Percentiles rank a stretch among this genome's conserved stretches.
Conservation (phyloP, 2,329 filamentous ascomycete species). For the Aureobasidium sp. region DNA sequence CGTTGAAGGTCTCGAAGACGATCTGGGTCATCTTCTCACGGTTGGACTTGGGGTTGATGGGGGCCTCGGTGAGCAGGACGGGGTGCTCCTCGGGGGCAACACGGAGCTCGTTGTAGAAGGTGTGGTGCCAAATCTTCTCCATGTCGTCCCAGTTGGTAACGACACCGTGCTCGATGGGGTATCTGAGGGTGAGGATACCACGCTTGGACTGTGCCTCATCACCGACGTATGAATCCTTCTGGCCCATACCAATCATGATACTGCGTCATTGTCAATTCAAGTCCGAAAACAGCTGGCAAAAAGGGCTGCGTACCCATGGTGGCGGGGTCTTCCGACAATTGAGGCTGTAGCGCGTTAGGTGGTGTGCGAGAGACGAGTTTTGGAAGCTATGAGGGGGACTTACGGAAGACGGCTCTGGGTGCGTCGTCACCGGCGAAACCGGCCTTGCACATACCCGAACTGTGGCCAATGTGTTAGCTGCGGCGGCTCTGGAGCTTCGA, state of each 20-base stretch:
- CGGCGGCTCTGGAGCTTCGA: neutral
- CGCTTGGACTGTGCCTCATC: slow-evolving; percentile 99
- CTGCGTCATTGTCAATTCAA: slow-evolving; percentile 42
- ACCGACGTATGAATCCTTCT: slow-evolving; percentile 99
- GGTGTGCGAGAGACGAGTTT: neutral
- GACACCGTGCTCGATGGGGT: slow-evolving; percentile 99
- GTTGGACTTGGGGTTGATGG: slow-evolving; percentile 99
- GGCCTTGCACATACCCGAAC: slow-evolving; percentile 99
- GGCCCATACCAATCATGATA: slow-evolving; percentile 99
- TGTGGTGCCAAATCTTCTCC: slow-evolving; percentile 99
- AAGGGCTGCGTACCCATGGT: slow-evolving; percentile 78
- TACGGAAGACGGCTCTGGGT: slow-evolving; percentile 99
- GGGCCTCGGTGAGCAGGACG: slow-evolving; percentile 96
- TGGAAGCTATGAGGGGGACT: slow-evolving; percentile 47
- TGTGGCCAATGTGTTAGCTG: slow-evolving; percentile 36
- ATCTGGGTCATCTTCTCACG: slow-evolving; percentile 99
- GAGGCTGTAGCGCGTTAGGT: slow-evolving; percentile 59
- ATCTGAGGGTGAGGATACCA: slow-evolving; percentile 99
- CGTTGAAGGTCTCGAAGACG: slow-evolving; percentile 99
- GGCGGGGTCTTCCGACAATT: slow-evolving; percentile 98
- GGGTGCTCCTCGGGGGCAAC: slow-evolving; percentile 99
- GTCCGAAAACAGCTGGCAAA: slow-evolving; percentile 17
- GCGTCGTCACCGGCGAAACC: slow-evolving; percentile 99
- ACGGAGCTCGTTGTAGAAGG: slow-evolving; percentile 99
- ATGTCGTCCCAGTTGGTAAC: slow-evolving; percentile 99